Conservation (phyloP, 1,284 basidiomycete genomes). For the Ceraceosorus bombacis region DNA sequence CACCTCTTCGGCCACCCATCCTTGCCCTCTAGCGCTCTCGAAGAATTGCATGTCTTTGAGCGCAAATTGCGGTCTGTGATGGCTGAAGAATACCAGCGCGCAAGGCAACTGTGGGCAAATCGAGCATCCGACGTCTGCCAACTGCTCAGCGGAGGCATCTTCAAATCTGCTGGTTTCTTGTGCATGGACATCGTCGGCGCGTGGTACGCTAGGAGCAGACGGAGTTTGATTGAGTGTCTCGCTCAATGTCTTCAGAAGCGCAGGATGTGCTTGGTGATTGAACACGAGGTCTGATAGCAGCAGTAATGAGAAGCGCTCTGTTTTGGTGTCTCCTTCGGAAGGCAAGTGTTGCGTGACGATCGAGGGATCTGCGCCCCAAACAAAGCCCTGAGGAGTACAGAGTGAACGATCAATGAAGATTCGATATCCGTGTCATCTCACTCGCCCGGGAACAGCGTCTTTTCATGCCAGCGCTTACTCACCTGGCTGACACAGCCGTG, state of each 20-base stretch:
- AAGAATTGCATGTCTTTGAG: slow-evolving; percentile 81
- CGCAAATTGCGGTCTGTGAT: slow-evolving; percentile 75
- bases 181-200: background rate
- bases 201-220: slow-evolving; percentile 44
- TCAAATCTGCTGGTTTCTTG: too few relatives aligned
- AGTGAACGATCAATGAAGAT: too few relatives aligned
- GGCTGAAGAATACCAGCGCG: slow-evolving; percentile 82
- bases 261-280: slow-evolving; percentile 66
- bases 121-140: too few relatives aligned
- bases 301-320: slow-evolving; percentile 68
- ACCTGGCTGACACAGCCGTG: too few relatives aligned
- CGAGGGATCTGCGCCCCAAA: slow-evolving; percentile 71
- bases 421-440: too few relatives aligned
- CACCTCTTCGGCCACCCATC: slow-evolving; percentile 71
- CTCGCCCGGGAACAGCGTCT: too few relatives aligned
- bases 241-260: slow-evolving; percentile 70
- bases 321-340: too few relatives aligned
- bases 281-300: slow-evolving; percentile 87
- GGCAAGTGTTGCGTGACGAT: slow-evolving; percentile 56
- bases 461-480: too few relatives aligned
- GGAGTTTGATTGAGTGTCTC: slow-evolving; percentile 19
- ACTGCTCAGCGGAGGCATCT: too few relatives aligned
- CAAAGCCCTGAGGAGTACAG: too few relatives aligned
- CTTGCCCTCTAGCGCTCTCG: slow-evolving; percentile 57
- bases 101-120: slow-evolving; percentile 47